Percentiles rank a stretch among this genome's conserved stretches.
Conservation (phyloP, 768 basidiomycete genomes). For the Lentinula edodes region DNA sequence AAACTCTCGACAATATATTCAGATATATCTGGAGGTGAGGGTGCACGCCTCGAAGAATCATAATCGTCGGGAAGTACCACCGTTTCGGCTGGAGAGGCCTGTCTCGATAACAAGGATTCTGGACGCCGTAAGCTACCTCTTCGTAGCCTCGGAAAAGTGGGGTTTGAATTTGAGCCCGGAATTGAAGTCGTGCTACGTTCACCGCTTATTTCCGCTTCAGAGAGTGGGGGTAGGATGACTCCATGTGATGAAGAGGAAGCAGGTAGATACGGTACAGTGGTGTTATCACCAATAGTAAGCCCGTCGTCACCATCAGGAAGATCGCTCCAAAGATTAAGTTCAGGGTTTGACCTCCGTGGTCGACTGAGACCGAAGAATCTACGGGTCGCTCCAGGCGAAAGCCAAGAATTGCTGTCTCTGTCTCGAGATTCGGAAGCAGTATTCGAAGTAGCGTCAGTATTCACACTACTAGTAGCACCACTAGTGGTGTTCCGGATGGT, state of each 20-base stretch:
- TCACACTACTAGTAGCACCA: conserved; percentile 23
- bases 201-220: conserved; percentile 19
- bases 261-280: not conserved
- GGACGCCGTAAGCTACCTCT: conserved; percentile 65
- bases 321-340: conserved; percentile 19
- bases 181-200: conserved; percentile 20
- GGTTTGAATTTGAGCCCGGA: not conserved
- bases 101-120: conserved; percentile 50
- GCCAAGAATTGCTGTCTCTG: conserved; percentile 6
- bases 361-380: conserved; percentile 51
- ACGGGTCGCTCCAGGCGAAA: conserved; percentile 25
- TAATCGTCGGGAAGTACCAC: not conserved
- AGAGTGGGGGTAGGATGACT: conserved; percentile 10
- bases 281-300: too few relatives aligned
- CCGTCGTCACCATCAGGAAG: conserved; percentile 12
- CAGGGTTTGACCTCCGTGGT: conserved; percentile 33
- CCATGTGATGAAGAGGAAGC: conserved; percentile 2
- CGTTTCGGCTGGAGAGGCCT: conserved; percentile 30
- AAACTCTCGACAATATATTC: not conserved
- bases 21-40: conserved; percentile 8
- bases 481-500: conserved; percentile 31
- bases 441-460: conserved; percentile 13
- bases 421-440: not conserved
- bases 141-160: conserved; percentile 43
- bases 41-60: not conserved